Evolutionary conservation across 805 yeast species (phyloP).

Genomic region (Yamadazyma akitaensis): DNA sequence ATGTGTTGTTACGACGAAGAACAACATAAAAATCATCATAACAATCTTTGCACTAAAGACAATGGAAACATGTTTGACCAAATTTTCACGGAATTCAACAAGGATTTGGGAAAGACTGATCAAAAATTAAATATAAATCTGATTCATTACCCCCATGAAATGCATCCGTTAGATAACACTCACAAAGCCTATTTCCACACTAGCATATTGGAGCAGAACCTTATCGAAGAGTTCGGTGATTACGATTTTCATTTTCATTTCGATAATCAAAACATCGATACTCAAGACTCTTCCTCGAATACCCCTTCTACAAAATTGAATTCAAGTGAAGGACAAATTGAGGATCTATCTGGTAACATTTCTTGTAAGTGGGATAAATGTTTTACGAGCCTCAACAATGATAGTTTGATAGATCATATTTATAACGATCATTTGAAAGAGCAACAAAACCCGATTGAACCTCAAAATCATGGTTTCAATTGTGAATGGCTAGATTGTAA

Average conservation of each 20-base stretch:
- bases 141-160: conserved; percentile 40
- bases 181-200: conserved; percentile 49
- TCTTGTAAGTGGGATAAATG: conserved; percentile 74
- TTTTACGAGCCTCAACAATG: conserved; percentile 34
- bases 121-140: conserved; percentile 11
- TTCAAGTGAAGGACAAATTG: background rate
- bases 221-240: conserved; percentile 22
- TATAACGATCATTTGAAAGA: conserved; percentile 51
- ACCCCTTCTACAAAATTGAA: background rate
- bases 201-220: conserved; percentile 25
- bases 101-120: conserved; percentile 16
- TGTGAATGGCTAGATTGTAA: conserved; percentile 82
- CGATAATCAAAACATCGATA: conserved; percentile 17
- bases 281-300: background rate
- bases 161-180: conserved; percentile 26
- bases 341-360: conserved; percentile 2
- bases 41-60: conserved; percentile 30
- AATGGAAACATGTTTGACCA: conserved; percentile 36
- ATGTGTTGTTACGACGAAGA: conserved; percentile 12
- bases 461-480: conserved; percentile 22
- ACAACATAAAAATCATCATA: conserved; percentile 14
- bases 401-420: conserved; percentile 30
- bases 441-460: background rate
- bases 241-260: conserved; percentile 38
- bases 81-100: conserved; percentile 35